Conservation (phyloP, 2,329 filamentous ascomycete species). For the Podosphaera leucotricha region DNA sequence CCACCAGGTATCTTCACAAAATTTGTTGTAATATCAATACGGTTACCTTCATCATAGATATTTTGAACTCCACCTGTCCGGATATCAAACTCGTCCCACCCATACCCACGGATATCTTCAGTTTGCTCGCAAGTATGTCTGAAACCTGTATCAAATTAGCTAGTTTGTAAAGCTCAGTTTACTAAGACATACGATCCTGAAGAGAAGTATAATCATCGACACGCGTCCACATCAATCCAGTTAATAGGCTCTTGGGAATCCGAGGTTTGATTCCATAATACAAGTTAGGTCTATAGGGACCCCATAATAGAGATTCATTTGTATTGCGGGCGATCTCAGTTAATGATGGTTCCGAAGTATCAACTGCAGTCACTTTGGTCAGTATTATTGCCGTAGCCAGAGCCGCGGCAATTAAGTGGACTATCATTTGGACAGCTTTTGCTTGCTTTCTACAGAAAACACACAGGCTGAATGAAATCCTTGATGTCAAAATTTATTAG, state of each 20-base stretch:
- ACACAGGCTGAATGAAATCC: neutral
- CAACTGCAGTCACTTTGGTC: slow-evolving; percentile 8
- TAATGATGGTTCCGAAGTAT: slow-evolving; percentile 9
- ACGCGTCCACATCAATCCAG: slow-evolving; percentile 71
- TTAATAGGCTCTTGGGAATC: slow-evolving; percentile 56
- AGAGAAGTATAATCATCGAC: slow-evolving; percentile 57
- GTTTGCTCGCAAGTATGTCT: slow-evolving; percentile 92
- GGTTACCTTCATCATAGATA: slow-evolving; percentile 74
- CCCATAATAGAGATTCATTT: slow-evolving; percentile 85
- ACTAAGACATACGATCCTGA: slow-evolving; percentile 42
- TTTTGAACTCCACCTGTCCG: slow-evolving; percentile 69
- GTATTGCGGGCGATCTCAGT: slow-evolving; percentile 20
- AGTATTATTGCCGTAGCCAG: slow-evolving; percentile 4
- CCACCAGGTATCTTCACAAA: slow-evolving; percentile 87
- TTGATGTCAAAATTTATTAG: neutral
- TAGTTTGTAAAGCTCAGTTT: neutral
- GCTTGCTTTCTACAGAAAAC: neutral
- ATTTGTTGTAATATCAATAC: slow-evolving; percentile 71
- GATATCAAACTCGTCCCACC: slow-evolving; percentile 93
- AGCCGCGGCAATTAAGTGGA: slow-evolving; percentile 4
- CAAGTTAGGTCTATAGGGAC: slow-evolving; percentile 77
- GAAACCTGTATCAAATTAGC: slow-evolving; percentile 33
- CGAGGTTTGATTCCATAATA: slow-evolving; percentile 82
- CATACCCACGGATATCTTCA: slow-evolving; percentile 82
- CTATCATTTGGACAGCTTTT: slow-evolving; percentile 1